phyloP scores from a whole-genome alignment of 1,284 basidiomycete species.

The Papiliotrema fonsecae region DNA sequence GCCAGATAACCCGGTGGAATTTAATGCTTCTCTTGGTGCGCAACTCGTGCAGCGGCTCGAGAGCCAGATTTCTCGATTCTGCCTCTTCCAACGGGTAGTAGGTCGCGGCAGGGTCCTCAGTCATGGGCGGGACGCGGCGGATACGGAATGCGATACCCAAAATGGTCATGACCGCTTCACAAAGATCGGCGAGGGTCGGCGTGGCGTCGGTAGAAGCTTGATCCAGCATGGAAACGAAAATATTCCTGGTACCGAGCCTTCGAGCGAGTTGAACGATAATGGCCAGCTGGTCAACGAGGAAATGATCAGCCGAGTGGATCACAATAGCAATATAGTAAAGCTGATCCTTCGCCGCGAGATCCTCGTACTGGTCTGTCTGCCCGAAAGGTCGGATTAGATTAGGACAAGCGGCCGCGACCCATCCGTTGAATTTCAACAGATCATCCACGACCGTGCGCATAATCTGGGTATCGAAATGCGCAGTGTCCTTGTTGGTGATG shows the following conservation, averaged over 20 bases:
- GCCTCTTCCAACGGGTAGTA: conserved; percentile 94
- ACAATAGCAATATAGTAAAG: conserved; percentile 91
- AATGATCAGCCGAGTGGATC: conserved; percentile 94
- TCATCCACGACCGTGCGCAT: conserved; percentile 83
- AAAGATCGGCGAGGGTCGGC: conserved; percentile 82
- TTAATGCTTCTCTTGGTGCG: conserved; percentile 66
- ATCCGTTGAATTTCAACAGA: conserved; percentile 86
- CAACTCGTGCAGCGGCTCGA: conserved; percentile 85
- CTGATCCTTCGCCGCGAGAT: conserved; percentile 70
- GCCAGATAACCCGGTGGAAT: conserved; percentile 87
- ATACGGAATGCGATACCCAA: conserved; percentile 88
- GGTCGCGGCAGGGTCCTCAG: conserved; percentile 70
- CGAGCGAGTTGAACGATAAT: conserved; percentile 90
- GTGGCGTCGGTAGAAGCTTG: conserved; percentile 90
- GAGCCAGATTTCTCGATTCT: conserved; percentile 78
- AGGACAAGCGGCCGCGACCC: conserved; percentile 95
- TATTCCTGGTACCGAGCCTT: conserved; percentile 74
- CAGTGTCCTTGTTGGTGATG: conserved; percentile 72
- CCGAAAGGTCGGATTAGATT: conserved; percentile 85
- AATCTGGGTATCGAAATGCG: conserved; percentile 79
- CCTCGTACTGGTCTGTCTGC: conserved; percentile 80
- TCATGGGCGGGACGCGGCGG: conserved; percentile 79
- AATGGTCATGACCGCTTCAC: conserved; percentile 83
- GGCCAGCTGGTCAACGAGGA: conserved; percentile 91
- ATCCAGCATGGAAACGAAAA: conserved; percentile 95